Percentiles rank a stretch among this genome's conserved stretches.
Conservation (phyloP, 306 rosid genomes). For the Prunus salicina region DNA sequence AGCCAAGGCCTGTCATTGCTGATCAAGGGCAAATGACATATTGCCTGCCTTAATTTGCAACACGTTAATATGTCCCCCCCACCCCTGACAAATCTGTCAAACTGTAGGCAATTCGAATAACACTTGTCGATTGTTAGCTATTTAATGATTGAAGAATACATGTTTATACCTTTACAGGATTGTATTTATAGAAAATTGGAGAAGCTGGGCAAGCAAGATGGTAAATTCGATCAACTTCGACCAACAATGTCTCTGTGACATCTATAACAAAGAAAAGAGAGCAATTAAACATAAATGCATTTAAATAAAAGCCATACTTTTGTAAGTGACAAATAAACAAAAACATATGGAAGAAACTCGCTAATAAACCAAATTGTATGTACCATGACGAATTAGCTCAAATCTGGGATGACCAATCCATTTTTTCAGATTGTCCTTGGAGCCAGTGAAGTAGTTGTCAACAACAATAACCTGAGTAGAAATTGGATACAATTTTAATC, state of each 20-base stretch:
- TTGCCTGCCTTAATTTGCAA: not conserved
- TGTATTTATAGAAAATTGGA: conserved; percentile 95
- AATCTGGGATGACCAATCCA: conserved; percentile 99
- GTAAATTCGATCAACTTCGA: conserved; percentile 94
- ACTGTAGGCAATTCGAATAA: not conserved
- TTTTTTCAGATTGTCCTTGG: conserved; percentile 81
- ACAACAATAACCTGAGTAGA: conserved; percentile 74
- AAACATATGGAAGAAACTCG: not conserved
- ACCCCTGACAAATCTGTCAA: not conserved
- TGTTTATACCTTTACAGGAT: conserved; percentile 79
- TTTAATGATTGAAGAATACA: not conserved
- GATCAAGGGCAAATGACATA: no score
- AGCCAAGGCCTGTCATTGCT: no score
- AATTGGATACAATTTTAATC: not conserved
- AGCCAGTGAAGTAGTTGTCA: conserved; percentile 95
- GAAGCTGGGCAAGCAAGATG: conserved; percentile 99
- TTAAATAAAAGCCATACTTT: not conserved
- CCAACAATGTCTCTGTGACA: conserved; percentile 80
- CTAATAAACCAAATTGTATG: conserved; percentile 10
- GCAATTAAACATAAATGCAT: not conserved
- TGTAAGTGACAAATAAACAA: not conserved
- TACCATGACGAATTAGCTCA: conserved; percentile 98
- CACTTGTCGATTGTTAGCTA: not conserved
- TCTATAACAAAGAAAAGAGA: conserved; percentile 41
- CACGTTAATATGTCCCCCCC: not conserved